phyloP scores from a whole-genome alignment of 208 protist genomes.

The Trypanosoma cruzi region DNA sequence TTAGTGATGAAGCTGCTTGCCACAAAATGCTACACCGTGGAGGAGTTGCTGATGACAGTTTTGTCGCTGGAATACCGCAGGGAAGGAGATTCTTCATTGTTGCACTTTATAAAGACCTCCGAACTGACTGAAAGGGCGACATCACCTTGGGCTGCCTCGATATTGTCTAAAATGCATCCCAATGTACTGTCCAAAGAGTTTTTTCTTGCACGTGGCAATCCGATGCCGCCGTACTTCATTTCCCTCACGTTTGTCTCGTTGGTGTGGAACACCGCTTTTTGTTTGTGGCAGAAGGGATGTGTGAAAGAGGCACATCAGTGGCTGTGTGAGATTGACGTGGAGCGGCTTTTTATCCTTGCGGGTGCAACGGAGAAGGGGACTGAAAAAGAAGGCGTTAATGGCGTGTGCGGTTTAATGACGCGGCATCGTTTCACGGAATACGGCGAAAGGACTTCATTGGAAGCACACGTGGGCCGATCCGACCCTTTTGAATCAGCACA shows the following conservation, averaged over 20 bases:
- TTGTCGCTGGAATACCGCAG: background rate
- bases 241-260: conserved; percentile 43
- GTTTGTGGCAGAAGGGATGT: conserved; percentile 59
- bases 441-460: background rate
- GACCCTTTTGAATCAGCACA: background rate
- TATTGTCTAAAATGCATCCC: conserved; percentile 49
- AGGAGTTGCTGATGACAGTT: conserved; percentile 44
- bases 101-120: background rate
- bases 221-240: conserved; percentile 23
- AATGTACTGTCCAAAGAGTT: conserved; percentile 41
- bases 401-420: background rate
- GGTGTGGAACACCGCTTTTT: conserved; percentile 56
- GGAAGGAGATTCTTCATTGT: background rate
- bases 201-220: background rate
- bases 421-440: conserved; percentile 8
- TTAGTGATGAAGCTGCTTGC: conserved; percentile 54
- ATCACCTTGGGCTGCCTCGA: conserved; percentile 28
- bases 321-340: conserved; percentile 46
- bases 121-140: conserved; percentile 13
- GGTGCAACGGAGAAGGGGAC: background rate
- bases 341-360: conserved; percentile 26
- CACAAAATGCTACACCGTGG: conserved; percentile 53
- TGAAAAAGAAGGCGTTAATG: background rate
- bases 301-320: conserved; percentile 59
- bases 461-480: background rate